Evolutionary conservation across 1,284 basidiomycete genomes (phyloP), one percentile per base, ranked within the genome.

Genomic region (Singerocomus rubriflavus): DNA sequence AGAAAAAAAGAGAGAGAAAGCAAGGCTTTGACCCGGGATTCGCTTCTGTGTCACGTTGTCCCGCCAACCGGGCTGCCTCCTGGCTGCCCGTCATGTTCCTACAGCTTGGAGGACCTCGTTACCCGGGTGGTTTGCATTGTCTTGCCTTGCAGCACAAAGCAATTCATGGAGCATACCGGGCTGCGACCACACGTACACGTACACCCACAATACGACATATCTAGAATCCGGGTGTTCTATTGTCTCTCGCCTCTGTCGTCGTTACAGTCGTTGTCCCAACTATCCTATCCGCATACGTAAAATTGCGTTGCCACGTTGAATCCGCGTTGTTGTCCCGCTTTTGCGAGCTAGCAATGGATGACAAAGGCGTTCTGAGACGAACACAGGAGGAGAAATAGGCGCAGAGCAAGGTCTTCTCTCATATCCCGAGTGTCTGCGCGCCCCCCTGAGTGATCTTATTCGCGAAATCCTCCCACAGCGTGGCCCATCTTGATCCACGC

Each of bases 401-500:
- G 35, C 12, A 43, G 27, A 39, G 26, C 29, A 4, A 32, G 21
- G 41, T 26, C 31, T 39, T 51, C 41, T 58, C 52, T 53, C 57
- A 57, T 44, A 50, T 54, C 45, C 59, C 51, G 56, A 50, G 42
- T 38, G 17, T 34, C 52, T 25, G 40, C 40, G 25, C 31, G 7
- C 10, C 33, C 53, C 53, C 61, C 63, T 60, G 52, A 61, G 34
- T 41, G 44, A 50, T 46, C 27, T 45, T 46, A 21, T 55, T 48
- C 57, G 41, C 39, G 32, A 50, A 35, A 41, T 42, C 44, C 44
- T 58, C 51, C 50, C 62, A 64, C 61, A 58, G 55, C 46, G 40
- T 63, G 52, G 45, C 56, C 41, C 53, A 64, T 67, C 64, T 65
- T 62, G 66, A 68, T 64, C 65, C 52, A 62, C 62, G 48, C 60